Evolutionary conservation across 768 basidiomycete species (phyloP).

Genomic region (Mycena crocata): DNA sequence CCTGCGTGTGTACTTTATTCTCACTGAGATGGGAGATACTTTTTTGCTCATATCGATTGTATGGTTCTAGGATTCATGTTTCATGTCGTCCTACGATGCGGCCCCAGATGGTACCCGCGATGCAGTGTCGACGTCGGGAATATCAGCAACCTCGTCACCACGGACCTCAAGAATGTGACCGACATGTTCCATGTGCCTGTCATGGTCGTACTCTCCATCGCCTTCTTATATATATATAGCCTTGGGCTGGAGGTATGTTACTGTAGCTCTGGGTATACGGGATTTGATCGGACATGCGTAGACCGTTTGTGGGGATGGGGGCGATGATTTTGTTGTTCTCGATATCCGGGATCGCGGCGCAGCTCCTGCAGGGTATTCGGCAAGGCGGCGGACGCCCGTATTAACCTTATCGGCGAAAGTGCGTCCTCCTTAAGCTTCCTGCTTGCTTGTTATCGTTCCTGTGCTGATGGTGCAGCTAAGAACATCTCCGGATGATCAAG

Average conservation of each 20-base stretch:
- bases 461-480: constrained; percentile 42
- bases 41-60: no score
- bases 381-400: constrained; percentile 51
- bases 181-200: constrained; percentile 39
- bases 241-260: constrained; percentile 43
- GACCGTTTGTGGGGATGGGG: constrained; percentile 58
- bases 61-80: no score
- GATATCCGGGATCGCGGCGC: constrained; percentile 55
- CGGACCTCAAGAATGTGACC: constrained; percentile 49
- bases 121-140: constrained; percentile 54
- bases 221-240: constrained; percentile 46
- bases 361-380: constrained; percentile 42
- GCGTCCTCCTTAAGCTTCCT: constrained; percentile 41
- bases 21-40: no score
- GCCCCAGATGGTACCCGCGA: constrained; percentile 7
- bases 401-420: constrained; percentile 60
- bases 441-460: neutral
- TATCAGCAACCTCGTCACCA: constrained; percentile 70
- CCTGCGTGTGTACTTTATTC: no score
- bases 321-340: constrained; percentile 55
- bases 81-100: no score
- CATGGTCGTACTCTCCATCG: constrained; percentile 34
- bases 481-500: constrained; percentile 63
- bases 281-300: constrained; percentile 5
- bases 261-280: neutral